These are phyloP conservation scores for Verticillium tricorpus DNA, from an alignment of 2,329 filamentous ascomycete species.

Conservation along the genomic window DNA sequence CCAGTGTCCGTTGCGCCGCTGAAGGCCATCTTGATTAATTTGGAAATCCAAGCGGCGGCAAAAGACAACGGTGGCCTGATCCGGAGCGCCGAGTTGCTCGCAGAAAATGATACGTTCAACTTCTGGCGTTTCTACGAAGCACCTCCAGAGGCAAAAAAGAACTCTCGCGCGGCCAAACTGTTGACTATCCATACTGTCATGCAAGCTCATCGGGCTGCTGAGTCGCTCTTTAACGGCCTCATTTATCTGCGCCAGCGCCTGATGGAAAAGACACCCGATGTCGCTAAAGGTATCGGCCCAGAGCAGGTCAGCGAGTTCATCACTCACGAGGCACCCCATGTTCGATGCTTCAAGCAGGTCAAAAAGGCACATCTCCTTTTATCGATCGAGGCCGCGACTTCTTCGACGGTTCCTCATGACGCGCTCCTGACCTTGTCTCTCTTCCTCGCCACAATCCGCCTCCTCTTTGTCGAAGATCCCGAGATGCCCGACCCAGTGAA, in stretches of 20 bases:
- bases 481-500: not conserved
- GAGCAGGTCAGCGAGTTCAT: not conserved
- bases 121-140: slow-evolving; percentile 7
- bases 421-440: not conserved
- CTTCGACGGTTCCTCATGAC: not conserved
- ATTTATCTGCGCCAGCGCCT: not conserved
- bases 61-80: slow-evolving; percentile 1
- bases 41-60: slow-evolving; percentile 3
- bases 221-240: slow-evolving; percentile 8
- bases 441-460: not conserved
- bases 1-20: not conserved
- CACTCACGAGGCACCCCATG: not conserved
- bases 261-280: not conserved
- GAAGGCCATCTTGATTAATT: not conserved
- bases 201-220: not conserved
- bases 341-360: not conserved
- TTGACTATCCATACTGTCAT: not conserved
- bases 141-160: not conserved
- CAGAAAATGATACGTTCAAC: slow-evolving; percentile 1
- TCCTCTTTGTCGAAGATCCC: not conserved
- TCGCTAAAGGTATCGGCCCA: not conserved
- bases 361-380: not conserved
- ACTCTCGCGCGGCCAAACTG: not conserved
- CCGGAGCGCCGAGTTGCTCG: not conserved
- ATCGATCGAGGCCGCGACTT: not conserved